A percentile compares a stretch with the other conserved stretches of the same genome.
Evolutionary conservation across 768 basidiomycete genomes (phyloP).

Genomic region (Amanita phalloides): DNA sequence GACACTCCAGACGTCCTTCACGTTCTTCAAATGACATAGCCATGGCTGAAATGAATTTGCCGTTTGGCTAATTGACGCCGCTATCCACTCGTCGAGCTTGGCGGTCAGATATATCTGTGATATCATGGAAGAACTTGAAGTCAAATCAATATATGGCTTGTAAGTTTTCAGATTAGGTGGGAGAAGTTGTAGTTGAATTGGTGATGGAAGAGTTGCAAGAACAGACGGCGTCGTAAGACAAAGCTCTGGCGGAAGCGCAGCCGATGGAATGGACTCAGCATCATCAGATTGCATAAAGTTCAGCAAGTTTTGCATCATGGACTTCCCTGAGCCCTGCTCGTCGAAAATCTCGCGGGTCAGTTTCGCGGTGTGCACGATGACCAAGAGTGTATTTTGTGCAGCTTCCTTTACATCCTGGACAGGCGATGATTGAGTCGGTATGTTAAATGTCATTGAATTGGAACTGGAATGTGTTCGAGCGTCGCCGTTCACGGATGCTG

Average conservation of each 20-base stretch:
- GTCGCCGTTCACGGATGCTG: conserved; percentile 23
- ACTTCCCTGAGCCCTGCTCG: conserved; percentile 18
- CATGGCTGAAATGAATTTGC: conserved; percentile 37
- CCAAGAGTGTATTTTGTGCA: conserved; percentile 38
- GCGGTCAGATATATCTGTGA: conserved; percentile 29
- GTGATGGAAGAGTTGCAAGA: conserved; percentile 67
- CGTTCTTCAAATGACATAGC: conserved; percentile 47
- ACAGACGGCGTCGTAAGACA: conserved; percentile 58
- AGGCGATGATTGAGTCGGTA: conserved; percentile 20
- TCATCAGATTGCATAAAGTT: conserved; percentile 43
- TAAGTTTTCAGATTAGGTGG: conserved; percentile 64
- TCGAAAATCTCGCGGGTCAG: conserved; percentile 51
- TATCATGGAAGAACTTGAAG: conserved; percentile 44
- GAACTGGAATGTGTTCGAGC: conserved; percentile 13
- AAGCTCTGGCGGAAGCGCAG: conserved; percentile 23
- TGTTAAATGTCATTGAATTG: conserved; percentile 1
- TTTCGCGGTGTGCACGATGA: conserved; percentile 47
- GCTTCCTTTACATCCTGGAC: conserved; percentile 45
- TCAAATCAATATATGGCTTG: conserved; percentile 75
- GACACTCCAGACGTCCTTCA: conserved; percentile 67
- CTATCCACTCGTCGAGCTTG: conserved; percentile 57
- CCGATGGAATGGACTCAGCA: conserved; percentile 21
- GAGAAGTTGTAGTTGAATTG: conserved; percentile 71
- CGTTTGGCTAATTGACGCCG: conserved; percentile 35
- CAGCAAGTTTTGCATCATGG: conserved; percentile 48